Evolutionary conservation across 1,139 yeast species (phyloP), one percentile per base, ranked within the genome.

Genomic region (Lodderomyces metapsilosis): DNA sequence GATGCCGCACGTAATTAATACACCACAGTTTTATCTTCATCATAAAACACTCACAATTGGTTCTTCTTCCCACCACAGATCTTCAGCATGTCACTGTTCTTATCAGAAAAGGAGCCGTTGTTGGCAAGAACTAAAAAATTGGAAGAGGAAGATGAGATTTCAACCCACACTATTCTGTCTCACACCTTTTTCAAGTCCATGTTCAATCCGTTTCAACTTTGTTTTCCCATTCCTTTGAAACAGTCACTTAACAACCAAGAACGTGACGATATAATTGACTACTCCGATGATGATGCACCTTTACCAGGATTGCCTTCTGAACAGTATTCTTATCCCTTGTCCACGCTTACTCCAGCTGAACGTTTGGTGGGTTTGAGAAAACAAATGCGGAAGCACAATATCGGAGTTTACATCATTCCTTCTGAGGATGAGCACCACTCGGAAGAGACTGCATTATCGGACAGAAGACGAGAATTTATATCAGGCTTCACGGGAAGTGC

Each of bases 391-490:
- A 43, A 58, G 9, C 52, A 67, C 47, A 62, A 67, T 1, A 62
- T 78, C 17, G 75, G 74, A 3, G 80, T 76, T 2, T 78, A 78
- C 50, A 66, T 78, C 24, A 62, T 78, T 6, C 82, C 84, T 2
- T 72, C 79, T n/a, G 82, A 76, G 51, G 84, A 78, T 52, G 81
- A 77, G 46, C 84, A 78, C 52, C 80, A 73, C 47, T 70, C 78
- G 11, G 83, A 78, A 47, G 71, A 76, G 47, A 74, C 81, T 0
- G 69, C 81, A 0, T 55, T 64, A 13, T 68, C 78, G 2, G 83
- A 78, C 45, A 74, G 68, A 41, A 61, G 82, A 40, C 60, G 82
- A 42, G 78, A 68, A 46, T 78, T 51, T 47, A 65, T 78, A 12
- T 58, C 74, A 13, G 83, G 79, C 0, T 78, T 78, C 49, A 73